Base-by-base conservation (phyloP, 1,139 yeast genomes). In the Kodamaea suecica region DNA sequence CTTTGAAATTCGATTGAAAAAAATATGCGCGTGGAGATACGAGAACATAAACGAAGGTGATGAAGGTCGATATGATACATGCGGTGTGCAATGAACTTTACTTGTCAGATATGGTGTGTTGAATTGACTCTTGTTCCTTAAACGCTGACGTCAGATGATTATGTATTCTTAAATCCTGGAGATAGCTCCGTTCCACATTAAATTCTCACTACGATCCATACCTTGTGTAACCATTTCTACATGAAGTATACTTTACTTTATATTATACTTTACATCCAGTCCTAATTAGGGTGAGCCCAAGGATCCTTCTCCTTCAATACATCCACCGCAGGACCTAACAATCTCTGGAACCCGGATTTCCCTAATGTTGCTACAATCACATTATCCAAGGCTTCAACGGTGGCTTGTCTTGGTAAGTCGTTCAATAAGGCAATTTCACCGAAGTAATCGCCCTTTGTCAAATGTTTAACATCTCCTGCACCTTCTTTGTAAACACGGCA, bases 381-480 rank as follows among this genome's bases (percentile, higher is more conserved):
- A 34, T 73, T 73, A 37, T 84, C 77, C 23, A 73, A 64, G 2
- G 97, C 96, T 38, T 75, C 78, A 27, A 92, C 94, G 4, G 97
- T 84, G 23, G 98, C 98, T 58, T 87, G 95, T 62, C 98, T 79
- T 43, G 97, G 97, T 42, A 82, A 70, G 53, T 92, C 96, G 50
- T 90, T 85, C 49, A 92, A 71, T 48, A 92, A 70, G 3, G 98
- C 97, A 45, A 92, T 80, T 64, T 92, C 98, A 46, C 98, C 98
- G 60, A 92, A 92, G 62, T 92, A 92, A 55, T 85, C 95, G 45
- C 97, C 97, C 53, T 84, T 82, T 31, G 73, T 62, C 44, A 86
- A 70, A 15, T 68, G 67, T 24, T 73, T 75, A 28, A 90, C 73
- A 29, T 72, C 68, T 16, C 92, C 90, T 36, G 77, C 74, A 29